Base-by-base conservation (phyloP, 768 basidiomycete species). In the Pulveroboletus sp. region DNA sequence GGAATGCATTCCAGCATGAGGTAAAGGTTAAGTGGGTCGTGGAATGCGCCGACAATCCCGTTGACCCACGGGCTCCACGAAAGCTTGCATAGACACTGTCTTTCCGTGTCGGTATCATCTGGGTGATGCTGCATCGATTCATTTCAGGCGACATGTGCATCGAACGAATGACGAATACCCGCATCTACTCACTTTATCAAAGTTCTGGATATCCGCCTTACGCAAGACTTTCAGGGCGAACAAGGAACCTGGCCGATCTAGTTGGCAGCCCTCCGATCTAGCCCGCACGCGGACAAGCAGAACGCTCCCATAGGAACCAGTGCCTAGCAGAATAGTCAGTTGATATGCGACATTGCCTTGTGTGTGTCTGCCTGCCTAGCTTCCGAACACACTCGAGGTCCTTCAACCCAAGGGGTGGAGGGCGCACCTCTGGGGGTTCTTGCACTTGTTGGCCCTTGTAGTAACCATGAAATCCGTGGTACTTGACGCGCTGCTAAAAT, bases 11-110 rank as follows among this genome's bases (percentile, higher is more conserved):
- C 82, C 30, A 80, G 64, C 58, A 76, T 61, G 32, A 77, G 57
- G 56, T 83, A 83, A 15, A 79, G 57, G 49, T 77, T 79, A 44
- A 62, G 55, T 1, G 63, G 33, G 58, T 84, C 83, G 35, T 69
- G 55, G 57, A 81, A 78, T 1, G 63, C 65, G 43, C 73, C 66
- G 30, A 80, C 51, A 3, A 80, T 61, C 4, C 77, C 77, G 8
- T 68, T 66, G 31, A 81, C 59, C 66, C 80, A 83, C 0, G 81
- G 75, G 47, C 71, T 75, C 82, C 81, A 83, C 5, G 71, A 70
- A 18, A 83, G 63, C 39, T 55, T 51, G 14, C 61, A 58, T 9
- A 83, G 73, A 14, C 57, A 52, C 15, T 57, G 57, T 28, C 75
- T 71, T 65, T 83, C 82, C 5, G 57, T 49, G 50, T 77, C 62